Percentiles rank a stretch among this genome's conserved stretches.
Evolutionary conservation across 352 stramenopile genomes (phyloP).

Genomic region (Phytophthora pluvialis): DNA sequence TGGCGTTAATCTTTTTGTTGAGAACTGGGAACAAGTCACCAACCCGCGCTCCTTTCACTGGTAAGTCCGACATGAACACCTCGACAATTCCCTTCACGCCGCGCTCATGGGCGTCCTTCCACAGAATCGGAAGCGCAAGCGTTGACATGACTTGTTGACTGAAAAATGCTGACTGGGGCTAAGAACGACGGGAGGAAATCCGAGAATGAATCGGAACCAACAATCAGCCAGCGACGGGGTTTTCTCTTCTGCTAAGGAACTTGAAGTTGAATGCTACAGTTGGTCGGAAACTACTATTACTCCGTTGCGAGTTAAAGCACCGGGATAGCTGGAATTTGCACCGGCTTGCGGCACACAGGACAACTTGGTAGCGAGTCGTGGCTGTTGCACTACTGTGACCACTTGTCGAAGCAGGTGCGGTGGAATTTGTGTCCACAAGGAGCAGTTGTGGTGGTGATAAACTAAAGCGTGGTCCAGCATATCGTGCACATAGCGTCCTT

Average conservation of each 20-base stretch:
- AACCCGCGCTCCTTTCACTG: neutral
- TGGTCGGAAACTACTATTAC: too few species aligned
- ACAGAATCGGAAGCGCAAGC: neutral
- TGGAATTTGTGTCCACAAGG: slow-evolving; percentile 20
- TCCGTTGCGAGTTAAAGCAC: too few species aligned
- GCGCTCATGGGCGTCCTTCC: slow-evolving; percentile 1
- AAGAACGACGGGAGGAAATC: too few species aligned
- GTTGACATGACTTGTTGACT: neutral
- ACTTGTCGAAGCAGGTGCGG: slow-evolving; percentile 12
- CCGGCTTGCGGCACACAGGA: slow-evolving; percentile 5
- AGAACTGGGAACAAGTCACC: slow-evolving; percentile 1
- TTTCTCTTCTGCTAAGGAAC: too few species aligned
- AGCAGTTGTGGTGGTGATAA: neutral
- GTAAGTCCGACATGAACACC: neutral
- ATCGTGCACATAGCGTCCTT: slow-evolving; percentile 3
- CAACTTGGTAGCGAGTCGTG: slow-evolving; percentile 4
- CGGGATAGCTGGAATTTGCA: neutral
- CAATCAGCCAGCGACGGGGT: too few species aligned
- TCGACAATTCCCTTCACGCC: neutral
- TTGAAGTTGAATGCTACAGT: neutral
- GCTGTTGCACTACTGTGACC: slow-evolving; percentile 6
- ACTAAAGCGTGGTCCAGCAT: slow-evolving; percentile 8
- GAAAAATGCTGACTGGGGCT: too few species aligned
- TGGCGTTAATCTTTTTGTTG: slow-evolving; percentile 1
- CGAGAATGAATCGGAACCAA: too few species aligned